Evolutionary conservation across 73 alveolate species (phyloP), one percentile per base, ranked within the genome.

Genomic region (Paramecium biaurelia): DNA sequence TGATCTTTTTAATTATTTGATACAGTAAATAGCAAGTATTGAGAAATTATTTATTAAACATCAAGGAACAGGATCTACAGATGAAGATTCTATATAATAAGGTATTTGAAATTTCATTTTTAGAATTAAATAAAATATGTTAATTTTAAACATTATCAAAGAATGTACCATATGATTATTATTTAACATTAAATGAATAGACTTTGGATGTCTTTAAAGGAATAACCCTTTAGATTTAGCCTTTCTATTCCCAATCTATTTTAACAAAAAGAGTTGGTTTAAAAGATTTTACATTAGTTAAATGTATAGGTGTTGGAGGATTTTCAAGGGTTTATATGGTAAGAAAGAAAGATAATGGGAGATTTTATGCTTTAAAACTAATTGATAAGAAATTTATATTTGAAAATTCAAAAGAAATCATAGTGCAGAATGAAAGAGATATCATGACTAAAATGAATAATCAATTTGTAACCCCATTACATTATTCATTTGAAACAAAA

Each of bases 261-360:
- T 23, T 9, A 10, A 24, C 45, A 43, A 84, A 57, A 35, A 85
- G 57, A 63, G 92, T 92, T 0, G 90, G 93, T 7, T 30, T 92
- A 12, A 92, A 57, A 42, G 85, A 79, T 42, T 93, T 93, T 82
- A 26, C 67, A 43, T 85, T 93, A 12, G 84, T 97, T 2, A 93
- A 96, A 49, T 95, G 96, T n/a, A 96, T 97, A 59, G 99, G 99
- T 9, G 93, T 94, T 37, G 99, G 99, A 8, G 98, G 98, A 8
- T 97, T 94, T 59, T 93, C 98, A 7, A 93, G 93, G 42, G 99
- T 97, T 6, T 82, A 88, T 79, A 63, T 93, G 37, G 99, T 95
- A 34, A n/a, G 98, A 92, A 95, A 95, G 63, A 95, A 96, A 76
- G 97, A 95, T 67, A 96, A 98, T 15, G 99, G 98, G 45, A 70